phyloP scores from a whole-genome alignment of 345 rosid genomes.

The Hypericum androsaemum region DNA sequence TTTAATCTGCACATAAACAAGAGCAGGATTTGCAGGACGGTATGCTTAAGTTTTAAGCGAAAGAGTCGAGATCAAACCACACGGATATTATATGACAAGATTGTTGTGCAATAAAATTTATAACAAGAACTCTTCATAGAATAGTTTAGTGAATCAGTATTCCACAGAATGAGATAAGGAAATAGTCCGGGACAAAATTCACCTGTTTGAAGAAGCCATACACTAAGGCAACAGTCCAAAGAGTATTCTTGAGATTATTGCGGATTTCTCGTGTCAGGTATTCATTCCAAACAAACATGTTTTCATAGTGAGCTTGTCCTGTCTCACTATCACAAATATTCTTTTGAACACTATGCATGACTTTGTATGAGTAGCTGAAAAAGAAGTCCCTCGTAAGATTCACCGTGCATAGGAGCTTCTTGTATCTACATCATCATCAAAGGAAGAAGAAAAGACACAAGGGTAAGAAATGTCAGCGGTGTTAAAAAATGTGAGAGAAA shows the following conservation, averaged over 20 bases:
- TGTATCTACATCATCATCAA: slow-evolving; percentile 61
- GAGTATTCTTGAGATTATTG: slow-evolving; percentile 46
- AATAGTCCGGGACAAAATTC: neutral
- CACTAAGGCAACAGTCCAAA: slow-evolving; percentile 91
- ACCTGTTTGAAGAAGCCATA: slow-evolving; percentile 98
- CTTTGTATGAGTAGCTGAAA: slow-evolving; percentile 87
- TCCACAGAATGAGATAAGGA: neutral
- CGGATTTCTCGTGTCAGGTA: slow-evolving; percentile 70
- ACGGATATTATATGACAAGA: neutral
- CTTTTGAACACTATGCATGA: slow-evolving; percentile 81
- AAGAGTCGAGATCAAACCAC: neutral
- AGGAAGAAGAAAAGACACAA: slow-evolving; percentile 19
- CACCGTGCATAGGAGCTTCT: slow-evolving; percentile 84
- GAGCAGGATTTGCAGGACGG: slow-evolving; percentile 7
- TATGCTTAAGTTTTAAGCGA: neutral
- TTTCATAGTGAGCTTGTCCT: slow-evolving; percentile 46
- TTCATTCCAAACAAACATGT: slow-evolving; percentile 94
- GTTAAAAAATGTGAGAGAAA: slow-evolving; percentile 13
- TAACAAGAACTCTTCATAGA: neutral
- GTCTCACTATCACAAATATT: slow-evolving; percentile 41
- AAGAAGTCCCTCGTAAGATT: slow-evolving; percentile 96
- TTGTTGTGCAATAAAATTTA: neutral
- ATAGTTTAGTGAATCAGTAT: neutral
- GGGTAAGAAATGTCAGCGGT: slow-evolving; percentile 24
- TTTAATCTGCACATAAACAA: slow-evolving; percentile 41